Conservation (phyloP, 768 basidiomycete genomes). For the Bullera alba region DNA sequence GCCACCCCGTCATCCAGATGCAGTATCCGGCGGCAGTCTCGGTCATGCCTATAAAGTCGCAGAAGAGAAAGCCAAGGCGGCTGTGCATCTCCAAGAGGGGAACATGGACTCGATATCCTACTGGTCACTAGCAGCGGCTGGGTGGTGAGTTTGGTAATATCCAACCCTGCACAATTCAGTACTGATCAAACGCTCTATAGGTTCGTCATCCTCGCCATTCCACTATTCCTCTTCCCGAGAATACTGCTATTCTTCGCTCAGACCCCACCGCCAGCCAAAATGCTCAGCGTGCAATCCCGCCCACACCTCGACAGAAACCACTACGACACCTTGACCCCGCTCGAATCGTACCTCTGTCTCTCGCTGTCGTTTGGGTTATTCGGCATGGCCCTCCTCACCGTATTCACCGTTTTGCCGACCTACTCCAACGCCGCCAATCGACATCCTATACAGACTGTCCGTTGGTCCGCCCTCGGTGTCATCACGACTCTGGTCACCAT, state of each 20-base stretch:
- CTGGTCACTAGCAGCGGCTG: slow-evolving; percentile 35
- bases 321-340: slow-evolving; percentile 38
- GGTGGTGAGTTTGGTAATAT: slow-evolving; percentile 28
- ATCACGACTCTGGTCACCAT: slow-evolving; percentile 28
- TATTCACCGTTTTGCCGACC: slow-evolving; percentile 26
- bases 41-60: slow-evolving; percentile 24
- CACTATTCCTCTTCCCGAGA: slow-evolving; percentile 42
- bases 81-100: slow-evolving; percentile 39
- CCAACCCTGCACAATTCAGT: neutral
- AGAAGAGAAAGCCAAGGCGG: slow-evolving; percentile 38
- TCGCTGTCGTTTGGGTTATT: slow-evolving; percentile 22
- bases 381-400: slow-evolving; percentile 19
- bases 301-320: slow-evolving; percentile 19
- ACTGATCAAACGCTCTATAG: slow-evolving; percentile 14
- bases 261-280: slow-evolving; percentile 16
- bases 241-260: slow-evolving; percentile 45
- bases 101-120: slow-evolving; percentile 35
- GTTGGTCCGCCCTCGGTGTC: slow-evolving; percentile 29
- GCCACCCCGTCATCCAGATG: slow-evolving; percentile 21
- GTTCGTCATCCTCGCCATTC: slow-evolving; percentile 36
- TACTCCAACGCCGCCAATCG: slow-evolving; percentile 27
- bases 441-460: too few relatives aligned
- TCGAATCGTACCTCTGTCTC: slow-evolving; percentile 36
- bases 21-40: slow-evolving; percentile 6
- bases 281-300: slow-evolving; percentile 1